Percentiles rank a stretch among this genome's conserved stretches.
These are phyloP conservation scores for Pseudogymnoascus sp. DNA, from an alignment of 2,329 filamentous ascomycete species.

Conservation along the genomic window DNA sequence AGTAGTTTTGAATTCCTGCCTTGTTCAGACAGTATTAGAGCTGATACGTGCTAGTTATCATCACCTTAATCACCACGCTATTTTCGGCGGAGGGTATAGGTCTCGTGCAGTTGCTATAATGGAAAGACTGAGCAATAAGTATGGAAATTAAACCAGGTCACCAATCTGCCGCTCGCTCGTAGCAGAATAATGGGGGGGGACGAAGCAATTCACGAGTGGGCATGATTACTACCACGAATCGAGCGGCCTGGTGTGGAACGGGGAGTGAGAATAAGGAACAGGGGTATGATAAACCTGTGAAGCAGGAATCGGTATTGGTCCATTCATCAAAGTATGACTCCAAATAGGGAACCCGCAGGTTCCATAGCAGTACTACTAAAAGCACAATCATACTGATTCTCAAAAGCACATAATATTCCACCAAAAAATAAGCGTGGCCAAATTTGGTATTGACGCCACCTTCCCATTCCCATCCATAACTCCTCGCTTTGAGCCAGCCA, in stretches of 20 bases:
- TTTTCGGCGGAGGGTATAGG: constrained; percentile 77
- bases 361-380: not conserved
- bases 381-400: not conserved
- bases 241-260: not conserved
- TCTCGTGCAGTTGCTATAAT: constrained; percentile 73
- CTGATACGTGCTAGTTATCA: constrained; percentile 56
- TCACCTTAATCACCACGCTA: constrained; percentile 65
- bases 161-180: not conserved
- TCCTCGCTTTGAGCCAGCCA: constrained; percentile 1
- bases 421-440: not conserved
- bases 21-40: not conserved
- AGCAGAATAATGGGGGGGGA: not conserved
- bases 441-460: not conserved
- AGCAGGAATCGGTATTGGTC: not conserved
- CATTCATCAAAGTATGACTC: not conserved
- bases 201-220: not conserved
- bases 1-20: constrained; percentile 33
- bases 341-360: not conserved
- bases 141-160: constrained; percentile 37
- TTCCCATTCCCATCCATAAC: not conserved
- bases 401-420: not conserved
- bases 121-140: constrained; percentile 65
- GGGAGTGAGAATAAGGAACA: not conserved
- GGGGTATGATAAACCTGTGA: not conserved
- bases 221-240: not conserved